Evolutionary conservation across 768 basidiomycete genomes (phyloP).

Genomic region (Lactifluus pinguis): DNA sequence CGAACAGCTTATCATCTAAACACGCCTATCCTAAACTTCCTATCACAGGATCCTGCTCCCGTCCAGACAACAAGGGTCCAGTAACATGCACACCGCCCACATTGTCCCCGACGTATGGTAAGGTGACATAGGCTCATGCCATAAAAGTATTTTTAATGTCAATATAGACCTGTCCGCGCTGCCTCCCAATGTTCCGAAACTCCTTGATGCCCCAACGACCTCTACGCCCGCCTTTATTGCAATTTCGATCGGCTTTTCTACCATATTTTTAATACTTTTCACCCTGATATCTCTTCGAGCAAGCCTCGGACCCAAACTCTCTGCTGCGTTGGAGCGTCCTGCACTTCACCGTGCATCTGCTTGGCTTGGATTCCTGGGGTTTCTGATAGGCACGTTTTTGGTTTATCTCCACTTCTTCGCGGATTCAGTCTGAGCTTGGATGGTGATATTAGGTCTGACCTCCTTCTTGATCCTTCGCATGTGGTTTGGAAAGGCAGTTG

Average conservation of each 20-base stretch:
- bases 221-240: conserved; percentile 57
- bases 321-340: conserved; percentile 45
- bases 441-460: conserved; percentile 41
- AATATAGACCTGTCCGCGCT: conserved; percentile 54
- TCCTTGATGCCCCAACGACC: conserved; percentile 51
- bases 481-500: conserved; percentile 73
- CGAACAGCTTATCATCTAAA: not conserved
- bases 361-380: conserved; percentile 73
- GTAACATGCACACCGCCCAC: conserved; percentile 50
- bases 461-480: conserved; percentile 66
- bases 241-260: conserved; percentile 45
- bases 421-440: not conserved
- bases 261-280: conserved; percentile 58
- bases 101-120: conserved; percentile 55
- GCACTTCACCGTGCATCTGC: conserved; percentile 49
- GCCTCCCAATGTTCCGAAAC: conserved; percentile 44
- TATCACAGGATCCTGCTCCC: conserved; percentile 57
- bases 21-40: not conserved
- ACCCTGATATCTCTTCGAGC: conserved; percentile 58
- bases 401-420: not conserved
- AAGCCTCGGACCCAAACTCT: conserved; percentile 46
- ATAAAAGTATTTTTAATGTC: not conserved
- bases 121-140: conserved; percentile 19
- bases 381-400: conserved; percentile 48
- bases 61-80: conserved; percentile 36